Percentiles rank a stretch among this genome's conserved stretches.
Evolutionary conservation across 164 flowering plant species (phyloP).

Genomic region (Sextonia rubra): DNA sequence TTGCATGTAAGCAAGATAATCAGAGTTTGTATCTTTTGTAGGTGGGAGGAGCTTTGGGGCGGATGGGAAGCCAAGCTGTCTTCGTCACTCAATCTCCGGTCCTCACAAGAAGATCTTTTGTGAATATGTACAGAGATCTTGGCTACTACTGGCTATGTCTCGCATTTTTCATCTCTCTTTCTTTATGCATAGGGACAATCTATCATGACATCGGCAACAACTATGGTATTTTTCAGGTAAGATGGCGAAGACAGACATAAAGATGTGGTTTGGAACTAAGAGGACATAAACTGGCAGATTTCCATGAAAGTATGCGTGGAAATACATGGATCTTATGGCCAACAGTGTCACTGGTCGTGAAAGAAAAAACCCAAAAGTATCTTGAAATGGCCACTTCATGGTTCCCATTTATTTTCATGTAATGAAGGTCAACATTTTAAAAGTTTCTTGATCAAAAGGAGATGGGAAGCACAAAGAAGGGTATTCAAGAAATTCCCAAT

Average conservation of each 20-base stretch:
- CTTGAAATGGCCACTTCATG: too few relatives aligned
- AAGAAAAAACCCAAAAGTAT: too few relatives aligned
- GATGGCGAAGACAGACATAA: background rate
- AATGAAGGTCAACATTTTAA: too few relatives aligned
- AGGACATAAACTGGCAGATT: too few relatives aligned
- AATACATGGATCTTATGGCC: background rate
- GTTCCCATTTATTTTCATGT: too few relatives aligned
- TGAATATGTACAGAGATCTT: slow-evolving; percentile 58
- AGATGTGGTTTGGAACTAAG: too few relatives aligned
- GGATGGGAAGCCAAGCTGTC: slow-evolving; percentile 29
- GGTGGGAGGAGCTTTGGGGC: slow-evolving; percentile 14
- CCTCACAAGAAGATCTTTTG: slow-evolving; percentile 48
- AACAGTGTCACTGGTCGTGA: too few relatives aligned
- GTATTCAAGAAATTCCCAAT: too few relatives aligned
- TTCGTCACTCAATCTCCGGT: slow-evolving; percentile 28
- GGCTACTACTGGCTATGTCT: slow-evolving; percentile 72
- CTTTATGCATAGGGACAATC: slow-evolving; percentile 42
- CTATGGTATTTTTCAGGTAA: slow-evolving; percentile 38
- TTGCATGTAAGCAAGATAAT: background rate
- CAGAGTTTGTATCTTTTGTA: background rate
- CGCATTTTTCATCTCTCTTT: slow-evolving; percentile 28
- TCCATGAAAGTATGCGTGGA: too few relatives aligned
- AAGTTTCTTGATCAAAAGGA: too few relatives aligned
- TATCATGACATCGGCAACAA: slow-evolving; percentile 35
- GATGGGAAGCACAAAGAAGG: too few relatives aligned